phyloP scores from a whole-genome alignment of 2,329 filamentous ascomycete genomes.

The Sporothrix sp. region DNA sequence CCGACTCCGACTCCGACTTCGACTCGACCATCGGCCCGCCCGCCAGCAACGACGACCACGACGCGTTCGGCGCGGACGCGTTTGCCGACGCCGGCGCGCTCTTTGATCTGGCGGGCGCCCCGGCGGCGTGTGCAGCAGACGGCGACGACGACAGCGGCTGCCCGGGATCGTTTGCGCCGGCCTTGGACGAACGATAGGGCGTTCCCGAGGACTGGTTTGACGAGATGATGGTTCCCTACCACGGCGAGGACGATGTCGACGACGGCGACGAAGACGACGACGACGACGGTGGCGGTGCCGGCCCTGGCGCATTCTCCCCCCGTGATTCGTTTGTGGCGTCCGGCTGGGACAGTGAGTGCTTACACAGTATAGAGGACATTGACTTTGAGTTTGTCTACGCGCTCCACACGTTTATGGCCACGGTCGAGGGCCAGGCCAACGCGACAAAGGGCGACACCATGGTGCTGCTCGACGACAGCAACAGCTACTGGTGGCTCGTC shows the following conservation, averaged over 20 bases:
- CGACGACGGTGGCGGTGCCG: constrained; percentile 29
- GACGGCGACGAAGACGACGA: not conserved
- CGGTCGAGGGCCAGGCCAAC: constrained; percentile 96
- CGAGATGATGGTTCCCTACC: constrained; percentile 16
- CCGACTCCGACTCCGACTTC: too few species aligned
- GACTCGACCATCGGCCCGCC: constrained; percentile 10
- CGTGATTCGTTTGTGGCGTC: constrained; percentile 57
- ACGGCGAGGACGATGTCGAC: too few species aligned
- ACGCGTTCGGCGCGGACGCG: not conserved
- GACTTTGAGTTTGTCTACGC: constrained; percentile 99
- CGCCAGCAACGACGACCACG: not conserved
- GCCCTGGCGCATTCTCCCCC: constrained; percentile 53
- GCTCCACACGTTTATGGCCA: constrained; percentile 92
- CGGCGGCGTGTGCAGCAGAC: not conserved
- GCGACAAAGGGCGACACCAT: constrained; percentile 98
- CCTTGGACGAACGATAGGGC: not conserved
- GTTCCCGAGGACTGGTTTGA: constrained; percentile 4
- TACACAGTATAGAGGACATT: constrained; percentile 93
- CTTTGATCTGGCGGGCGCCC: not conserved
- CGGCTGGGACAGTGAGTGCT: constrained; percentile 71
- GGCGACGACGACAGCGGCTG: not conserved
- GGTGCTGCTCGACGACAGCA: constrained; percentile 95
- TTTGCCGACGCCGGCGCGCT: not conserved
- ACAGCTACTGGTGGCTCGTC: constrained; percentile 99
- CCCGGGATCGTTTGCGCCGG: too few species aligned